A percentile compares a stretch with the other conserved stretches of the same genome.
These are phyloP conservation scores for Carex arenaria DNA, from an alignment of 202 grass and related monocot species.

Conservation along the genomic window DNA sequence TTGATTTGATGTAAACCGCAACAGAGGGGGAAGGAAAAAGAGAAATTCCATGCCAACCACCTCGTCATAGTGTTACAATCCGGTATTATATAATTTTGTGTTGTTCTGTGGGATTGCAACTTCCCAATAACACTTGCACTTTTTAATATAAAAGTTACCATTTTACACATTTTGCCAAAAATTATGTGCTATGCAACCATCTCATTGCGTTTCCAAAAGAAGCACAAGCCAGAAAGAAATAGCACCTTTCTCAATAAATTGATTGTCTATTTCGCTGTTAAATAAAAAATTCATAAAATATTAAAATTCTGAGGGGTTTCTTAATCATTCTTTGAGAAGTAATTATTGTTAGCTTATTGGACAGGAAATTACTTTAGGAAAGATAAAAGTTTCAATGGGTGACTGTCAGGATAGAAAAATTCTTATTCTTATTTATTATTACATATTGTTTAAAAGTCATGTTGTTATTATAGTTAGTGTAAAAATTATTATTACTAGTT, in stretches of 20 bases:
- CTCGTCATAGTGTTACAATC: not conserved
- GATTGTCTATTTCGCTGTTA: not conserved
- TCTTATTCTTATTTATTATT: not conserved
- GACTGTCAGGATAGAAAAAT: not conserved
- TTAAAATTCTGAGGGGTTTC: not conserved
- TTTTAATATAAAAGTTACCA: not conserved
- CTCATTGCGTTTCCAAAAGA: not conserved
- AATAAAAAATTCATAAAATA: not conserved
- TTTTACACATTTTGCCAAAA: not conserved
- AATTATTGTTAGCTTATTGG: not conserved
- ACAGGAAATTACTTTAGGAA: no score
- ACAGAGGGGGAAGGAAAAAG: no score
- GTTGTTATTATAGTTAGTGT: not conserved
- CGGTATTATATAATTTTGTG: not conserved
- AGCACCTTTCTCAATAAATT: not conserved
- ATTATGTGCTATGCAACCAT: not conserved
- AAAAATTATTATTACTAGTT: not conserved
- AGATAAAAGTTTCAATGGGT: not conserved
- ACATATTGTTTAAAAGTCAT: not conserved
- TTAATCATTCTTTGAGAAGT: not conserved
- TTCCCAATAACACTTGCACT: not conserved
- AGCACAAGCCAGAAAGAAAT: not conserved
- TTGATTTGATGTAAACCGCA: not conserved
- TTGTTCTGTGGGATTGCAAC: not conserved
- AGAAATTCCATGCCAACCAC: not conserved